Conservation (phyloP, 2,329 filamentous ascomycete genomes). For the Helminthosporium solani region DNA sequence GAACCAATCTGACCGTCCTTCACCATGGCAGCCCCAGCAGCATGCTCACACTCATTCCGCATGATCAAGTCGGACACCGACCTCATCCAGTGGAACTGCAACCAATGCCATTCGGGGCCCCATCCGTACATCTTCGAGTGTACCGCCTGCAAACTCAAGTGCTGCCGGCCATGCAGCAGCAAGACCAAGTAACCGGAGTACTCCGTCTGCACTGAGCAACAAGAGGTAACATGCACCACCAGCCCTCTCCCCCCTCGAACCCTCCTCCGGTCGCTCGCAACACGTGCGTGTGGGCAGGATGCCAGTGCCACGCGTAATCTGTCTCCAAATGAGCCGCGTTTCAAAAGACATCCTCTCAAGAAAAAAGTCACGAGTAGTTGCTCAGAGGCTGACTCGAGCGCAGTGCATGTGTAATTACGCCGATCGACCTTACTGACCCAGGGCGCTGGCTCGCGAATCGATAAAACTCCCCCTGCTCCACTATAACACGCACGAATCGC, state of each 20-base stretch:
- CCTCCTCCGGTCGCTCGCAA: too few species aligned
- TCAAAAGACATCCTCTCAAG: constrained; percentile 10
- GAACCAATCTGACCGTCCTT: constrained; percentile 9
- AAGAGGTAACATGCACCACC: too few species aligned
- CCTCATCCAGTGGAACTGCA: constrained; percentile 55
- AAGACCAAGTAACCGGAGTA: constrained; percentile 35
- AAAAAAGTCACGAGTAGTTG: neutral
- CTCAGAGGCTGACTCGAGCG: constrained; percentile 18
- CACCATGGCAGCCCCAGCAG: constrained; percentile 50
- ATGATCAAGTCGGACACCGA: constrained; percentile 55
- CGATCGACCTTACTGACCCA: constrained; percentile 22
- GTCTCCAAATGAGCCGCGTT: constrained; percentile 7
- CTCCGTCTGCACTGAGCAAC: too few species aligned
- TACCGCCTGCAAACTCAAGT: constrained; percentile 53
- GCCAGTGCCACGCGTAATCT: constrained; percentile 3
- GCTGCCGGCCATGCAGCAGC: constrained; percentile 49
- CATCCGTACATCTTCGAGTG: constrained; percentile 56
- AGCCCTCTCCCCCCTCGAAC: too few species aligned
- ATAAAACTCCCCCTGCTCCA: constrained; percentile 5
- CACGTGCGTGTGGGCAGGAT: constrained; percentile 11
- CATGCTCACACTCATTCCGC: constrained; percentile 52
- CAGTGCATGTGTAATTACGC: constrained; percentile 15
- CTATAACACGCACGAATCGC: neutral
- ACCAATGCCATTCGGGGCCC: constrained; percentile 53
- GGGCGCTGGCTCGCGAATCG: constrained; percentile 13